Conservation (phyloP, 495 filamentous ascomycete species). For the Aspergillus sparsus region DNA sequence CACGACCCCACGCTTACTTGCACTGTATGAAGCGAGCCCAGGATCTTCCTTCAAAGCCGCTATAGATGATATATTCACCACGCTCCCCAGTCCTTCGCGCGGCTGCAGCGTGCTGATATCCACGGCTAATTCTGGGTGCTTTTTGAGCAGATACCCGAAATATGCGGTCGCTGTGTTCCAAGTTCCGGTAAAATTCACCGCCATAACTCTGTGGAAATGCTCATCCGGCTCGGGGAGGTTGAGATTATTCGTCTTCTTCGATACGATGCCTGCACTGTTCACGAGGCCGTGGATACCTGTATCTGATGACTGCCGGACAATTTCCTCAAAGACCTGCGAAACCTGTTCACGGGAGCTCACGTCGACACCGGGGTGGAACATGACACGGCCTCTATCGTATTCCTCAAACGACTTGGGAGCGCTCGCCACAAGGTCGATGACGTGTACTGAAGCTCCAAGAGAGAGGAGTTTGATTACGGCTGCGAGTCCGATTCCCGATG, state of each 20-base stretch:
- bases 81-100: neutral
- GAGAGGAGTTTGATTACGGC: slow-evolving; percentile 7
- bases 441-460: neutral
- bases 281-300: slow-evolving; percentile 4
- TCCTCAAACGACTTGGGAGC: neutral
- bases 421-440: slow-evolving; percentile 2
- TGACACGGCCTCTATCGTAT: neutral
- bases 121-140: neutral
- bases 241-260: neutral
- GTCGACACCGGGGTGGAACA: neutral
- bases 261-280: slow-evolving; percentile 6
- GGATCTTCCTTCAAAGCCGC: neutral
- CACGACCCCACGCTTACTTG: slow-evolving; percentile 7
- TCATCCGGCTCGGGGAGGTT: slow-evolving; percentile 3
- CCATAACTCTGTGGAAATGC: slow-evolving; percentile 3
- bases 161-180: slow-evolving; percentile 7
- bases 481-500: slow-evolving; percentile 9
- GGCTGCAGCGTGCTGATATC: neutral
- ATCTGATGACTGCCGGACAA: neutral
- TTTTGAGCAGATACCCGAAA: neutral
- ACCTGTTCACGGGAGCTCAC: neutral
- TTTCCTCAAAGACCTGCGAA: neutral
- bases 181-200: slow-evolving; percentile 3
- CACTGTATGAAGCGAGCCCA: neutral
- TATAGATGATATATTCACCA: slow-evolving; percentile 2